Conservation (phyloP, 2,329 filamentous ascomycete genomes). For the Xylariales sp. region DNA sequence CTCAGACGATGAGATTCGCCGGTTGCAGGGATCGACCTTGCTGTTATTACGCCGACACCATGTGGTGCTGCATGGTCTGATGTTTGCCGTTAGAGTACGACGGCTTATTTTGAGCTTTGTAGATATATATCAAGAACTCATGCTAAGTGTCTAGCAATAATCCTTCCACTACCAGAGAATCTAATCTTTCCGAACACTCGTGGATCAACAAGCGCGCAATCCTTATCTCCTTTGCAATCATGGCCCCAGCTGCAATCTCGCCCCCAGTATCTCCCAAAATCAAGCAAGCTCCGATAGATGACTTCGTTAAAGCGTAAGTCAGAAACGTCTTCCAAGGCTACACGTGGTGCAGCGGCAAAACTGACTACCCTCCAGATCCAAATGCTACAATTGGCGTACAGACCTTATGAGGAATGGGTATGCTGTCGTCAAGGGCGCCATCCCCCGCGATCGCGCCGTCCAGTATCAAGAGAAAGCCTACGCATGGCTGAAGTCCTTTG, state of each 20-base stretch:
- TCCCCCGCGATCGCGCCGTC: constrained; percentile 33
- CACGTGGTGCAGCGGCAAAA: neutral
- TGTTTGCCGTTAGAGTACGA: too few relatives aligned
- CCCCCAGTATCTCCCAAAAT: neutral
- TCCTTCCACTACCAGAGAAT: too few relatives aligned
- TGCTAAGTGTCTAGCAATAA: too few relatives aligned
- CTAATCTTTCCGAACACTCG: too few relatives aligned
- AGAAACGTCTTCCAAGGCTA: neutral
- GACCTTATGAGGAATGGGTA: constrained; percentile 32
- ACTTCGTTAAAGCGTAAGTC: neutral
- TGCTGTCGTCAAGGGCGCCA: constrained; percentile 40
- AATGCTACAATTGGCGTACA: constrained; percentile 27
- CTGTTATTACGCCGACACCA: too few relatives aligned
- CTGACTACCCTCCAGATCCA: neutral
- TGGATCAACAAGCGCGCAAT: too few relatives aligned
- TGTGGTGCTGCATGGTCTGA: too few relatives aligned
- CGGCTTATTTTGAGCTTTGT: too few relatives aligned
- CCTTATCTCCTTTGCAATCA: too few relatives aligned
- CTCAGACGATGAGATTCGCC: too few relatives aligned
- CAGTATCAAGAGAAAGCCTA: constrained; percentile 25
- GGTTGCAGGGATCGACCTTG: too few relatives aligned
- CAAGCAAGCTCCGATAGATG: neutral
- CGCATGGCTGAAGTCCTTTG: constrained; percentile 14
- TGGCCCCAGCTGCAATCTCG: constrained; percentile 1
- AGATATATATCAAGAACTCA: too few relatives aligned